Evolutionary conservation across 768 basidiomycete species (phyloP), one percentile per base, ranked within the genome.

Genomic region (Phaeolepiota aurea): DNA sequence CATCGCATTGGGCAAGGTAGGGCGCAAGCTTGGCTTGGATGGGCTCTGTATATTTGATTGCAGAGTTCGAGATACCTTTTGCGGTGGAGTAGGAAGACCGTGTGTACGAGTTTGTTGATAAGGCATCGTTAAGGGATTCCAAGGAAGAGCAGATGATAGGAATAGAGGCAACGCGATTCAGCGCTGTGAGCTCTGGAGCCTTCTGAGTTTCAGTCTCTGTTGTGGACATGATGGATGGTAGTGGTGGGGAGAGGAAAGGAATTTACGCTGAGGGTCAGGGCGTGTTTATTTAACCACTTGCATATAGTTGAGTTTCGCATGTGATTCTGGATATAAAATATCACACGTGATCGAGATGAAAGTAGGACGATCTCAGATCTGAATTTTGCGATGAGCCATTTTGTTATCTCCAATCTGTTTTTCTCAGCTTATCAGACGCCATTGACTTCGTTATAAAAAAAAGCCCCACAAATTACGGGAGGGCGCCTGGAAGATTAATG

Each of bases 61-160:
- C 79, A 15, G 74, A 63, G 19, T 56, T 62, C 2, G 82, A 76
- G 36, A 88, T 43, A 33, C 59, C 69, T 48, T 82, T 79, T 3
- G 82, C 84, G 22, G 76, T 73, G 25, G 67, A 60, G 58, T 87
- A 88, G 1, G 84, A 70, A 20, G 71, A 68, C 51, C 76, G 69
- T 22, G 80, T 86, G 56, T 76, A 73, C 3, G 66, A 39, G 62
- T 84, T 81, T 30, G 62, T 69, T 20, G 68, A 67, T 42, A 89
- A 68, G 5, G 77, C 72, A 22, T 61, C 58, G 54, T 83, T 76
- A 43, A 87, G 58, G 28, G 77, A 72, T 44, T 67, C 65, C 44
- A 87, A 56, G 3, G 76, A 75, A 40, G 75, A 80, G 36, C 76
- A 75, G 52, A 90, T 68, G 32, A 88, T 61, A 15, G 87, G 87